Evolutionary conservation across 1,139 yeast species (phyloP).

Genomic region (Hansenula anomala): DNA sequence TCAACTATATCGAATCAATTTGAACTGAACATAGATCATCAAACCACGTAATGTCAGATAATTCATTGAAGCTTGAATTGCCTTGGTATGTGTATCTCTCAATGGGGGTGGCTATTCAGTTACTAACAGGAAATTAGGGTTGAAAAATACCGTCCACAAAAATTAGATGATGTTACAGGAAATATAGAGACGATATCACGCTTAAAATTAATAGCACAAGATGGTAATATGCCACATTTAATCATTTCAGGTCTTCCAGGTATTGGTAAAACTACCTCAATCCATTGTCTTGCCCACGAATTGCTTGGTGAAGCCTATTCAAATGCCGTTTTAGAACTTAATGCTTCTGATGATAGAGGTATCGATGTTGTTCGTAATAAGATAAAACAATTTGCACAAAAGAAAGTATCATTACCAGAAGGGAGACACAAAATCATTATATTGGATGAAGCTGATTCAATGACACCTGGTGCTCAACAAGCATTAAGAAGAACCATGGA

Average conservation of each 20-base stretch:
- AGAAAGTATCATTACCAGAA: slow-evolving; percentile 67
- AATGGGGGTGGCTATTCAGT: too few species aligned
- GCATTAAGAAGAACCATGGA: slow-evolving; percentile 98
- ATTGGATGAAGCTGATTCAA: slow-evolving; percentile 94
- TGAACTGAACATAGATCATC: too few species aligned
- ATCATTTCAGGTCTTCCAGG: slow-evolving; percentile 95
- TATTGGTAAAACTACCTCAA: slow-evolving; percentile 93
- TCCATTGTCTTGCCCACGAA: slow-evolving; percentile 85
- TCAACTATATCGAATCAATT: background rate
- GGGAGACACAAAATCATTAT: slow-evolving; percentile 87
- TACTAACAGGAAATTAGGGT: slow-evolving; percentile 46
- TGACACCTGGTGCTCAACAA: slow-evolving; percentile 98
- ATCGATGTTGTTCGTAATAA: slow-evolving; percentile 90
- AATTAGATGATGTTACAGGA: slow-evolving; percentile 83
- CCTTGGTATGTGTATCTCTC: slow-evolving; percentile 22
- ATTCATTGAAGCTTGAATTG: slow-evolving; percentile 26
- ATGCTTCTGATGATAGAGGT: slow-evolving; percentile 97
- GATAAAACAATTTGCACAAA: slow-evolving; percentile 93
- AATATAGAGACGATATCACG: slow-evolving; percentile 87
- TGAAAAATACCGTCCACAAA: slow-evolving; percentile 86
- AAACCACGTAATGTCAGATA: background rate
- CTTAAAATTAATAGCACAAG: slow-evolving; percentile 75
- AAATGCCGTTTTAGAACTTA: slow-evolving; percentile 86
- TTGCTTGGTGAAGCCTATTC: slow-evolving; percentile 68
- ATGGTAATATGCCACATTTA: slow-evolving; percentile 97